Base-by-base conservation (phyloP, 495 filamentous ascomycete species). In the Tuber brumale region DNA sequence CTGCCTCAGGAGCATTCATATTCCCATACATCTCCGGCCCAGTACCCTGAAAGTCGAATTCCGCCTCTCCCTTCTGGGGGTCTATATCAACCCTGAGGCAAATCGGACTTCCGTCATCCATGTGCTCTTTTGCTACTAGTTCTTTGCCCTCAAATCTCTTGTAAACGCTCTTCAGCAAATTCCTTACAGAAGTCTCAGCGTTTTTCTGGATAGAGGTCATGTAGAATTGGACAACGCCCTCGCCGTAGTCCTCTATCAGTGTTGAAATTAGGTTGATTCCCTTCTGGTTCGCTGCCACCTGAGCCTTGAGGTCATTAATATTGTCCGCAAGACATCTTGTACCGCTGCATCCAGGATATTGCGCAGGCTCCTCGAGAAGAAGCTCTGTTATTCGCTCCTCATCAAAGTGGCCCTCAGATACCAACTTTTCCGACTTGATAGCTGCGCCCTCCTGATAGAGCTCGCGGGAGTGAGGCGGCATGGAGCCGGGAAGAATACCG, bases 181-280 rank as follows among this genome's bases (percentile, higher is more conserved):
- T 91, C 73, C 93, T 89, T 2, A 99, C 95, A 78, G 91, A 92
- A 3, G 89, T 85, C 82, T 97, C 94, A 31, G 95, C 95, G 75
- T 97, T 98, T 73, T 91, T 89, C 83, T 99, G 95, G 82, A 99
- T 98, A 73, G 89, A 91, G 57, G 89, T 86, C 95, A 99, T 99
- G 85, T 99, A 99, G 84, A 95, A 95, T 81, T 97, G 92, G 6
- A 99, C 95, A 0, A 94, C 94, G 4, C 92, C 88, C 77, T 95
- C 92, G 41, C 94, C 92, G 79, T 98, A 99, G 76, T 98, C 95
- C 35, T 89, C 87, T 76, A 99, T 97, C 2, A 99, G 86, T 0
- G 87, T 86, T 74, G 90, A 90, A 76, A 99, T 99, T 37, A 99
- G 88, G 41, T 90, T 93, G 76, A 99, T 97, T 42, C 95, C 95